Evolutionary conservation across 495 filamentous ascomycete genomes (phyloP).

Genomic region (Endocarpon pusillum): DNA sequence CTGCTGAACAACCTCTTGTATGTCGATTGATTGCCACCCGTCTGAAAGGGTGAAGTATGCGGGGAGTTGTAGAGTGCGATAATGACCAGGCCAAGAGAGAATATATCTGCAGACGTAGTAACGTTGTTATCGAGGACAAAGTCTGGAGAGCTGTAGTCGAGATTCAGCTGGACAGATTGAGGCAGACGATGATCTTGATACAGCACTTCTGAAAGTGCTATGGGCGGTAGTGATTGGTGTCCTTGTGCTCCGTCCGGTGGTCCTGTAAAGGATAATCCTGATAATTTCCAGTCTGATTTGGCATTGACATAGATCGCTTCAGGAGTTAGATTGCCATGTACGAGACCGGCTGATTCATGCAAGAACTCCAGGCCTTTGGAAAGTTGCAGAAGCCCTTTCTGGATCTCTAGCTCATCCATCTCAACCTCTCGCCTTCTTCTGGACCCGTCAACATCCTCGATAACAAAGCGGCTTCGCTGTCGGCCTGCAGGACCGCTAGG

Average conservation of each 20-base stretch:
- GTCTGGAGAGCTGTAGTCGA: slow-evolving; percentile 89
- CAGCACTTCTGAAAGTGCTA: slow-evolving; percentile 68
- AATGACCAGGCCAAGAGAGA: slow-evolving; percentile 78
- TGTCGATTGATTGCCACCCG: slow-evolving; percentile 54
- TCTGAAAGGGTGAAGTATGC: slow-evolving; percentile 69
- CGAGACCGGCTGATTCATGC: slow-evolving; percentile 85
- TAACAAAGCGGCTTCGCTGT: slow-evolving; percentile 60
- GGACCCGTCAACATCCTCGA: slow-evolving; percentile 59
- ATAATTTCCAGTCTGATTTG: slow-evolving; percentile 98
- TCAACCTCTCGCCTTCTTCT: slow-evolving; percentile 68
- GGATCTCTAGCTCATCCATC: slow-evolving; percentile 93
- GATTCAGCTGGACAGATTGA: slow-evolving; percentile 63
- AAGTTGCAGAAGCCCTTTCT: slow-evolving; percentile 85
- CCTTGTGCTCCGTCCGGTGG: slow-evolving; percentile 52
- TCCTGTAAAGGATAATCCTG: slow-evolving; percentile 76
- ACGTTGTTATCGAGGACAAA: slow-evolving; percentile 80
- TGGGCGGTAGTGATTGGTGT: slow-evolving; percentile 49
- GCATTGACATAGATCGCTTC: slow-evolving; percentile 90
- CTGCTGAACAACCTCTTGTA: slow-evolving; percentile 71
- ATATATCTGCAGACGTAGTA: slow-evolving; percentile 68
- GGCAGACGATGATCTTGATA: slow-evolving; percentile 76
- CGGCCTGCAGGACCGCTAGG: slow-evolving; percentile 45
- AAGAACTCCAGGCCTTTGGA: slow-evolving; percentile 91
- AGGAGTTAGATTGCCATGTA: slow-evolving; percentile 87
- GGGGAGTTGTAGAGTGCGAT: slow-evolving; percentile 86